These are phyloP conservation scores for Arachis stenosperma DNA, from an alignment of 306 rosid species.

Conservation along the genomic window DNA sequence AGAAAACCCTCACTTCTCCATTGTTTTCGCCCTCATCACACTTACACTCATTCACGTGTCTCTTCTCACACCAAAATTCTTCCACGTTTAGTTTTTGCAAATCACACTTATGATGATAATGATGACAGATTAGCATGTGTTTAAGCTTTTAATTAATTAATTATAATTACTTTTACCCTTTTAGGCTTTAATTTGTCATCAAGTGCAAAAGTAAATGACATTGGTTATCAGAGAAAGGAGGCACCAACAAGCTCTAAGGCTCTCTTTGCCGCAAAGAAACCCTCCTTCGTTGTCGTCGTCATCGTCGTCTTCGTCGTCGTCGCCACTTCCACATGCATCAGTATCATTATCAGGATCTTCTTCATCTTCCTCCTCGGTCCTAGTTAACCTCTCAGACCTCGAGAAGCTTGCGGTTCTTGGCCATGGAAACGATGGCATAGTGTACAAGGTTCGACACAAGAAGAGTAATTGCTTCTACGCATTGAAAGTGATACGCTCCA, in stretches of 20 bases:
- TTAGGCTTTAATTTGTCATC: neutral
- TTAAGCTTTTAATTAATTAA: too few relatives aligned
- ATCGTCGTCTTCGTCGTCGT: too few relatives aligned
- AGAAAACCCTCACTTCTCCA: slow-evolving; percentile 58
- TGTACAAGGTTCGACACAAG: slow-evolving; percentile 63
- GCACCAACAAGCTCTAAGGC: slow-evolving; percentile 59
- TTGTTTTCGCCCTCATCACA: slow-evolving; percentile 47
- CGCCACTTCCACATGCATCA: too few relatives aligned
- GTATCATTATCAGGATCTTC: too few relatives aligned
- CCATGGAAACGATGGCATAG: slow-evolving; percentile 64
- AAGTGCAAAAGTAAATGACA: slow-evolving; percentile 48
- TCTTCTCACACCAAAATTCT: slow-evolving; percentile 1
- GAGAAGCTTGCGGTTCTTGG: slow-evolving; percentile 58
- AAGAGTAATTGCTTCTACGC: slow-evolving; percentile 55
- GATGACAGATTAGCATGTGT: too few relatives aligned
- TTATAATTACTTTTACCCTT: neutral
- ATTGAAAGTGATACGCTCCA: slow-evolving; percentile 55
- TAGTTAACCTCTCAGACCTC: slow-evolving; percentile 54
- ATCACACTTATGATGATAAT: too few relatives aligned
- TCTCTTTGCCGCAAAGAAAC: slow-evolving; percentile 48
- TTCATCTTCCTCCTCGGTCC: slow-evolving; percentile 36
- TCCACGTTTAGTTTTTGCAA: too few relatives aligned
- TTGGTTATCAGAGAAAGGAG: slow-evolving; percentile 67
- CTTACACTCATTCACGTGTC: slow-evolving; percentile 33
- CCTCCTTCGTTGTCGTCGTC: neutral